These are phyloP conservation scores for Datisca glomerata DNA, from an alignment of 306 rosid species.

Conservation along the genomic window DNA sequence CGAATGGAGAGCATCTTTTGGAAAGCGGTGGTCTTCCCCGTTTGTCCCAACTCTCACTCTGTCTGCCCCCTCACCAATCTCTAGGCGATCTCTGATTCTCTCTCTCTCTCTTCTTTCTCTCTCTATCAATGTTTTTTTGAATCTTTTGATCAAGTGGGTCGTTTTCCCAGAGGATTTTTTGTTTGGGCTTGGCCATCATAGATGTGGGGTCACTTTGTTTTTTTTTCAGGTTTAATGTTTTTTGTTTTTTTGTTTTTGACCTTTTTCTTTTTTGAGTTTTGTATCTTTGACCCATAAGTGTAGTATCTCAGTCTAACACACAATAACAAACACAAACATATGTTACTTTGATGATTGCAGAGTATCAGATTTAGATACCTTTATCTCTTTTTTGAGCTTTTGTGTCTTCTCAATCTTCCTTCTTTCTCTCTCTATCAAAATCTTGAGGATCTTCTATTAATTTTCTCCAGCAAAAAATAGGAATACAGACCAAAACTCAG, in stretches of 20 bases:
- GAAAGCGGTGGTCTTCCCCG: constrained; percentile 8
- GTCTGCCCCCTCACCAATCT: constrained; percentile 35
- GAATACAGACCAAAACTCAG: no score
- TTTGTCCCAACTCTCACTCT: constrained; percentile 7
- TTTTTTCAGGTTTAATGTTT: neutral
- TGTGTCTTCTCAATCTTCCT: constrained; percentile 12
- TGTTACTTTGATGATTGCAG: constrained; percentile 15
- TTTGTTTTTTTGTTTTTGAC: neutral
- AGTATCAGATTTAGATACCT: constrained; percentile 13
- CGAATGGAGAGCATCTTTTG: constrained; percentile 9
- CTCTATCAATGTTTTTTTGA: constrained; percentile 29
- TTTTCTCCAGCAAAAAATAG: no score
- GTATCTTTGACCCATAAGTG: constrained; percentile 47
- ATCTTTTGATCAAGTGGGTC: constrained; percentile 36
- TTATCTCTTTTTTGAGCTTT: no score
- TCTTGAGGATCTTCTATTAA: constrained; percentile 2
- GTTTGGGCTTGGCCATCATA: constrained; percentile 27
- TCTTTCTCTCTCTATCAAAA: constrained; percentile 14
- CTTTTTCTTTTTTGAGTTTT: constrained; percentile 28
- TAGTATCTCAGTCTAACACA: constrained; percentile 5
- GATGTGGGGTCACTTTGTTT: constrained; percentile 19
- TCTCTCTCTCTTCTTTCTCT: constrained; percentile 12
- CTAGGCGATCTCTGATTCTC: constrained; percentile 65
- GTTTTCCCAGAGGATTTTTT: constrained; percentile 24
- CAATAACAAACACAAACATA: constrained; percentile 24